These are phyloP conservation scores for Spergularia azorica DNA, from an alignment of 179 eudicot species.

Conservation along the genomic window DNA sequence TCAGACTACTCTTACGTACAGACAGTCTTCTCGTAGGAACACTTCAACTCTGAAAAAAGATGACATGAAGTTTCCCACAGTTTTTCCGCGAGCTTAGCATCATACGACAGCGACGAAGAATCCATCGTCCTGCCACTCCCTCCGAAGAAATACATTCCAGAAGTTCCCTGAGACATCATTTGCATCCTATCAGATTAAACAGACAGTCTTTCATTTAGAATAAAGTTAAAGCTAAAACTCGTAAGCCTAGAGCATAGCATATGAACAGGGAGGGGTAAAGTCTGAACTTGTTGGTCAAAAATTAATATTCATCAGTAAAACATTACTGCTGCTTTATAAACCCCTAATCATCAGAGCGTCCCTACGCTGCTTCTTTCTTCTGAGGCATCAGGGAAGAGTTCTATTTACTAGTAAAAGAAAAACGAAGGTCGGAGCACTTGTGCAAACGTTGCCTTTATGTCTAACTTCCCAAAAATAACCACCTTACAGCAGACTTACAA, in stretches of 20 bases:
- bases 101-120: constrained; percentile 63
- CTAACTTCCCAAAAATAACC: too few species aligned
- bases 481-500: too few species aligned
- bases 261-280: too few species aligned
- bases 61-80: constrained; percentile 69
- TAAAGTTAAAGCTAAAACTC: neutral
- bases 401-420: too few species aligned
- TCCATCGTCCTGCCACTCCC: constrained; percentile 62
- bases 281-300: too few species aligned
- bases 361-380: too few species aligned
- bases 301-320: too few species aligned
- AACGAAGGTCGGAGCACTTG: too few species aligned
- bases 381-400: too few species aligned
- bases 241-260: neutral
- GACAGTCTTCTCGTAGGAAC: constrained; percentile 19
- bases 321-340: too few species aligned
- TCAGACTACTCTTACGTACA: constrained; percentile 13
- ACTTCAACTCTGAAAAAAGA: constrained; percentile 48
- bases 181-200: constrained; percentile 6
- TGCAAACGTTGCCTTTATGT: too few species aligned
- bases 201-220: neutral
- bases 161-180: constrained; percentile 51
- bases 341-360: too few species aligned
- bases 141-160: constrained; percentile 87
- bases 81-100: constrained; percentile 48